A percentile compares a stretch with the other conserved stretches of the same genome.
phyloP scores from a whole-genome alignment of 768 basidiomycete genomes.

The Suillus americanus region DNA sequence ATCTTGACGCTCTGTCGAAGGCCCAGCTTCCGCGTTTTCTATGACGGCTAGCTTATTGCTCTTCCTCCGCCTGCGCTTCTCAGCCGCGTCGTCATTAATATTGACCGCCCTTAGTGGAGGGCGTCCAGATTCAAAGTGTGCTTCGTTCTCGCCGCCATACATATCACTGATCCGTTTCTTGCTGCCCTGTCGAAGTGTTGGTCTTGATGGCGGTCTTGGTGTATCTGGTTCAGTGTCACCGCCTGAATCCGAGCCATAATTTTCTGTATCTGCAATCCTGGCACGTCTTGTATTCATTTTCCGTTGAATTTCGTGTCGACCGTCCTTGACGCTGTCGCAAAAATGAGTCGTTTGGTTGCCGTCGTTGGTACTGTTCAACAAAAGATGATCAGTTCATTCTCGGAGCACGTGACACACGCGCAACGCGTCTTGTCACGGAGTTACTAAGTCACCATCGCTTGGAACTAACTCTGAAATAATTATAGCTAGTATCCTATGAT shows the following conservation, averaged over 20 bases:
- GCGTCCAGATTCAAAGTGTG: slow-evolving; percentile 37
- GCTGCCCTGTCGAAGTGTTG: slow-evolving; percentile 22
- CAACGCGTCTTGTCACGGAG: too few relatives aligned
- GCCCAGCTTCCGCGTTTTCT: slow-evolving; percentile 59
- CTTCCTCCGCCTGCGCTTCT: slow-evolving; percentile 81
- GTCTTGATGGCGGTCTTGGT: slow-evolving; percentile 27
- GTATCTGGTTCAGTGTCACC: slow-evolving; percentile 35
- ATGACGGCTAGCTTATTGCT: slow-evolving; percentile 62
- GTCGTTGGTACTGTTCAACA: slow-evolving; percentile 30
- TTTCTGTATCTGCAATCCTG: slow-evolving; percentile 15
- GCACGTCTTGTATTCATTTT: slow-evolving; percentile 24
- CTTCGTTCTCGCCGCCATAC: slow-evolving; percentile 40
- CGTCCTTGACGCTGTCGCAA: neutral
- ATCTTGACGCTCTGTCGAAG: slow-evolving; percentile 45
- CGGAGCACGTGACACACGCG: slow-evolving; percentile 18
- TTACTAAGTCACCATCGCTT: too few relatives aligned
- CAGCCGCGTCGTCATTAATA: slow-evolving; percentile 83
- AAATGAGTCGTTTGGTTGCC: neutral
- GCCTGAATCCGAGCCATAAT: slow-evolving; percentile 20
- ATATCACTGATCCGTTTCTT: slow-evolving; percentile 50
- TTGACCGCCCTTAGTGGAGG: slow-evolving; percentile 39
- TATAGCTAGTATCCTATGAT: too few relatives aligned
- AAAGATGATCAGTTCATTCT: slow-evolving; percentile 19
- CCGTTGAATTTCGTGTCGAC: neutral
- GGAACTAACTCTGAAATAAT: too few relatives aligned